Evolutionary conservation across 306 rosid genomes (phyloP).

Genomic region (Lablab purpureus): DNA sequence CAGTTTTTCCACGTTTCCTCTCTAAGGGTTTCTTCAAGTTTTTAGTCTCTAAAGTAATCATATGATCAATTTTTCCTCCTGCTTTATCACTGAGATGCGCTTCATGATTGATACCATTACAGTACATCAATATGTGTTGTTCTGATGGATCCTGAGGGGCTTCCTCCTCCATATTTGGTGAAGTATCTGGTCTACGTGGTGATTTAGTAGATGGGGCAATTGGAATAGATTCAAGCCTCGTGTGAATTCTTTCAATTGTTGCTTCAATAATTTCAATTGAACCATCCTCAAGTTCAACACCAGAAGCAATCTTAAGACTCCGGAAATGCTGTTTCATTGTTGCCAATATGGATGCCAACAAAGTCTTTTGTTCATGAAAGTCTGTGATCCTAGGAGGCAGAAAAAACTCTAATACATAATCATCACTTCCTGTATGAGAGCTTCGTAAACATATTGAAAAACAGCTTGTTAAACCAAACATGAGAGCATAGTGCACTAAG

Average conservation of each 20-base stretch:
- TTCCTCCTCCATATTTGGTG: constrained; percentile 57
- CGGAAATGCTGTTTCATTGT: constrained; percentile 79
- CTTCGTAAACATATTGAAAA: constrained; percentile 89
- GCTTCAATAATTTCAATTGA: constrained; percentile 74
- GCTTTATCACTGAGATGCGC: constrained; percentile 43
- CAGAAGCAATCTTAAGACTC: constrained; percentile 87
- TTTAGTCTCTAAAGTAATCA: constrained; percentile 55
- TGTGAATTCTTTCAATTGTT: constrained; percentile 54
- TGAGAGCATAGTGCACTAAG: constrained; percentile 89
- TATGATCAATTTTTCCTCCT: constrained; percentile 49
- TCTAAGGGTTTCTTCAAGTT: constrained; percentile 66
- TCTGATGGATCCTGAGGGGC: constrained; percentile 51
- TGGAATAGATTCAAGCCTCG: constrained; percentile 62
- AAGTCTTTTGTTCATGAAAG: constrained; percentile 59
- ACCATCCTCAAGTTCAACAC: constrained; percentile 66
- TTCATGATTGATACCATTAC: constrained; percentile 49
- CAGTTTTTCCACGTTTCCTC: constrained; percentile 93
- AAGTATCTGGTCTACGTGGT: constrained; percentile 48
- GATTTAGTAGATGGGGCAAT: constrained; percentile 52
- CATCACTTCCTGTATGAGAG: constrained; percentile 74
- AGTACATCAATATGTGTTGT: constrained; percentile 47
- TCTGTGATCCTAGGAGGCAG: constrained; percentile 72
- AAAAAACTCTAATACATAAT: constrained; percentile 88
- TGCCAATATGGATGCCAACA: constrained; percentile 78
- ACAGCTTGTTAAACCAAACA: constrained; percentile 81